Conservation (phyloP, 495 filamentous ascomycete genomes). For the Aspergillus campestris region DNA sequence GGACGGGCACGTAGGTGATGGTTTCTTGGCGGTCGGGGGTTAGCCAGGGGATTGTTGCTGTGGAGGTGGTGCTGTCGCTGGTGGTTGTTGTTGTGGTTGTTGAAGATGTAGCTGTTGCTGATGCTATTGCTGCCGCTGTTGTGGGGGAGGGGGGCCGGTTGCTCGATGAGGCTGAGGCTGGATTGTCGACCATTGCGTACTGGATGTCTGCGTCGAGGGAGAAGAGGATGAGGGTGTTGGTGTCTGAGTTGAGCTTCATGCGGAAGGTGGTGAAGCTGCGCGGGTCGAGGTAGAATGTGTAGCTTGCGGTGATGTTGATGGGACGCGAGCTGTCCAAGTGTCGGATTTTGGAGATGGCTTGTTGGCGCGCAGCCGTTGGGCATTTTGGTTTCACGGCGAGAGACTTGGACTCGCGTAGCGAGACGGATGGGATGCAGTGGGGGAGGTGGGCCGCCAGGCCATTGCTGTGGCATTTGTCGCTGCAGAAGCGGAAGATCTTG, state of each 20-base stretch:
- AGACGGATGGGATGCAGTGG: slow-evolving; percentile 22
- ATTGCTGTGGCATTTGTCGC: slow-evolving; percentile 16
- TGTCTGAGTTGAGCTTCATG: slow-evolving; percentile 19
- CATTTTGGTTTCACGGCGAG: slow-evolving; percentile 21
- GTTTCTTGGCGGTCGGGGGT: slow-evolving; percentile 19
- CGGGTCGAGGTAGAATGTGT: slow-evolving; percentile 24
- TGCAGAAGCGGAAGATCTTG: slow-evolving; percentile 26
- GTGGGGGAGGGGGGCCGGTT: background rate
- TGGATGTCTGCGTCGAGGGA: slow-evolving; percentile 20
- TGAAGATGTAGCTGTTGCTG: slow-evolving; percentile 2
- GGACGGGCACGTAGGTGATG: slow-evolving; percentile 14
- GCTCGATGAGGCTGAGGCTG: background rate
- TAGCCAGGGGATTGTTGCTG: slow-evolving; percentile 12
- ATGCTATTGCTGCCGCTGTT: slow-evolving; percentile 3
- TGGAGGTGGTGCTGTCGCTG: slow-evolving; percentile 1
- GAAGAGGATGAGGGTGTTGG: slow-evolving; percentile 25
- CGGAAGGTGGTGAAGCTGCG: slow-evolving; percentile 28
- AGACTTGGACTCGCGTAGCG: slow-evolving; percentile 24
- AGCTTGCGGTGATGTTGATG: slow-evolving; percentile 16
- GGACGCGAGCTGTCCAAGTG: slow-evolving; percentile 6
- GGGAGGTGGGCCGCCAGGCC: slow-evolving; percentile 6
- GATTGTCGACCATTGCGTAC: slow-evolving; percentile 12
- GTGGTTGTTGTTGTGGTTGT: slow-evolving; percentile 4
- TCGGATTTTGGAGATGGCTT: slow-evolving; percentile 18
- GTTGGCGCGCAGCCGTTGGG: slow-evolving; percentile 14